Evolutionary conservation across 805 yeast species (phyloP).

Genomic region (Ogataea populi-albae): DNA sequence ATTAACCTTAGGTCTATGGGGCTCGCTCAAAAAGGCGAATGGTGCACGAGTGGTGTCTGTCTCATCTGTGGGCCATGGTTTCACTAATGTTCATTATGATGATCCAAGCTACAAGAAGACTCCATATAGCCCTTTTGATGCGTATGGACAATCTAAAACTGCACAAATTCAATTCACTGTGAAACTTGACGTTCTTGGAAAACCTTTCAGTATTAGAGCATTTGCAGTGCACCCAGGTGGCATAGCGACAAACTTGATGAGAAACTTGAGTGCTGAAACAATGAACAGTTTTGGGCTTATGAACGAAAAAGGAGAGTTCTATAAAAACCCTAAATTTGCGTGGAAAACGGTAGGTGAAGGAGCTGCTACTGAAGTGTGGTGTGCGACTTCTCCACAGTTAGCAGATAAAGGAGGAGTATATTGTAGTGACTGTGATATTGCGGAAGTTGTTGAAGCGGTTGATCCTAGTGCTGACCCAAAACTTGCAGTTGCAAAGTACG

Average conservation of each 20-base stretch:
- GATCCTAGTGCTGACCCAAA: too few species aligned
- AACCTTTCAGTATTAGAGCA: conserved; percentile 5
- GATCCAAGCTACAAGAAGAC: conserved; percentile 3
- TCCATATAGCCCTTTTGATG: conserved; percentile 2
- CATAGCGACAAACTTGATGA: conserved; percentile 4
- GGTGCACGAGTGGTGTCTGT: conserved; percentile 6
- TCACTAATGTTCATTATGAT: conserved; percentile 2
- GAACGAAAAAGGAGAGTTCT: not conserved
- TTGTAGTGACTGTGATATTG: conserved; percentile 2
- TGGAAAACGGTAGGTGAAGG: conserved; percentile 4
- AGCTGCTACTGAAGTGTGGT: conserved; percentile 5
- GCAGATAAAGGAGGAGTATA: conserved; percentile 5
- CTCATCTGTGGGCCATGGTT: conserved; percentile 5
- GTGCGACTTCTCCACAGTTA: conserved; percentile 5
- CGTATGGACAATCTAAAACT: conserved; percentile 8
- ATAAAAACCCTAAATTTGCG: too few species aligned
- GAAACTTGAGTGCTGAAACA: conserved; percentile 2
- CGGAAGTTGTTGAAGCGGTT: not conserved
- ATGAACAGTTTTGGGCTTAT: not conserved
- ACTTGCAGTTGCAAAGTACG: conserved; percentile 2
- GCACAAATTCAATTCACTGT: conserved; percentile 6
- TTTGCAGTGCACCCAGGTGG: conserved; percentile 7
- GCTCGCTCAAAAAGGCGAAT: conserved; percentile 3
- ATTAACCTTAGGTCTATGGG: conserved; percentile 7
- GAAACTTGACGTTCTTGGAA: conserved; percentile 6